Conservation (phyloP, 73 alveolate species). For the Chromera velia region DNA sequence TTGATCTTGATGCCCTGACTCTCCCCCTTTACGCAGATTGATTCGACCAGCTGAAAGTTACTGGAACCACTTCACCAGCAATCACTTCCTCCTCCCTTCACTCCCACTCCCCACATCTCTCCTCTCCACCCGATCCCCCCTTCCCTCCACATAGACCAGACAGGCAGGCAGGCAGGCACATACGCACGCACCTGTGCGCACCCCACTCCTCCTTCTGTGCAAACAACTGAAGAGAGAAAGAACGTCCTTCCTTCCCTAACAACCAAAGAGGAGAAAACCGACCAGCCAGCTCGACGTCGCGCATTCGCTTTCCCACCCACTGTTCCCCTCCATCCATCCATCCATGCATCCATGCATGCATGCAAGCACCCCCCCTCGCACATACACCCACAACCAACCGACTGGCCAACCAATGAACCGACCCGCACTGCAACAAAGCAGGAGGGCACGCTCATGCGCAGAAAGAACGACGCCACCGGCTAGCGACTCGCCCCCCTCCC, state of each 20-base stretch:
- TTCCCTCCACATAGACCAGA: not conserved
- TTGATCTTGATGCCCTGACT: too few relatives aligned
- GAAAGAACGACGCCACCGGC: too few relatives aligned
- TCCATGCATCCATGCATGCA: not conserved
- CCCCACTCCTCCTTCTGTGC: too few relatives aligned
- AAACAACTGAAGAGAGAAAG: too few relatives aligned
- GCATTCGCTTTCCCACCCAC: not conserved
- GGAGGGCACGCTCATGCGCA: too few relatives aligned
- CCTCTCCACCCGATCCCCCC: not conserved
- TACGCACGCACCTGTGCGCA: too few relatives aligned
- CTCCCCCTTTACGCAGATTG: too few relatives aligned
- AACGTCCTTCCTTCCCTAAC: too few relatives aligned
- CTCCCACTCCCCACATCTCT: not conserved
- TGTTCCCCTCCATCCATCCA: not conserved
- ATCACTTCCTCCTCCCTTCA: not conserved
- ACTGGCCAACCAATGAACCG: not conserved
- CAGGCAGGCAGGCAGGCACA: conserved; percentile 1
- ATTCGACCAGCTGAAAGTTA: not conserved
- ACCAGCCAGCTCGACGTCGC: not conserved
- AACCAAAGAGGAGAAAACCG: not conserved
- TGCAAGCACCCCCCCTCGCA: not conserved
- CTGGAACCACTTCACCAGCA: not conserved
- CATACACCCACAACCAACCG: not conserved
- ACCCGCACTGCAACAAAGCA: too few relatives aligned
- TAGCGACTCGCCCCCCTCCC: not conserved